Conservation (phyloP, 148 eudicot species). For the Arbutus unedo region DNA sequence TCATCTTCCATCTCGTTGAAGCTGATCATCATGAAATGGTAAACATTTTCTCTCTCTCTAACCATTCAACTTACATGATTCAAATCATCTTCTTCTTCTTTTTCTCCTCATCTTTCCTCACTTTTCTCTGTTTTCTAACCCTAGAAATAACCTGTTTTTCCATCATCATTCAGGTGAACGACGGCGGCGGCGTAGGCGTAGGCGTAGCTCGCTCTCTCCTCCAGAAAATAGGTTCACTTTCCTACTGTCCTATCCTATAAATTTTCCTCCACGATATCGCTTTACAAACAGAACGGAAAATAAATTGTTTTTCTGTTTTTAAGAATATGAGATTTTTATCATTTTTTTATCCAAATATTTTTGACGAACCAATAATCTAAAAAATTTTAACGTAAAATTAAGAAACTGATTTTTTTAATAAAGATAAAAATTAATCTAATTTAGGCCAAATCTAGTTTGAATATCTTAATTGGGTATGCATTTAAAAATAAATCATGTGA, state of each 20-base stretch:
- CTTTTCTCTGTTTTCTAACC: not conserved
- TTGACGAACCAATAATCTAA: too few relatives aligned
- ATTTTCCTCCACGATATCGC: not conserved
- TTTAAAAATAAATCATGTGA: too few relatives aligned
- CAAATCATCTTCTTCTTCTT: not conserved
- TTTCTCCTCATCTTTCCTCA: not conserved
- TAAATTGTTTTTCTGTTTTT: too few relatives aligned
- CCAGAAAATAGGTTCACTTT: slow-evolving; percentile 14
- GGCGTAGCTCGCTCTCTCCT: not conserved
- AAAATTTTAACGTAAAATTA: too few relatives aligned
- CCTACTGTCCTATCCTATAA: not conserved
- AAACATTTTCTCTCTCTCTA: not conserved
- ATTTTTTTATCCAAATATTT: too few relatives aligned
- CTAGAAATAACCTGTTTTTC: not conserved
- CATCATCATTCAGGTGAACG: not conserved
- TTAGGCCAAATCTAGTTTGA: too few relatives aligned
- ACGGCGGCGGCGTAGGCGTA: not conserved
- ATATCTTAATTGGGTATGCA: too few relatives aligned
- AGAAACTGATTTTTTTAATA: too few relatives aligned
- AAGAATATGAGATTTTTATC: too few relatives aligned
- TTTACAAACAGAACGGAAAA: too few relatives aligned
- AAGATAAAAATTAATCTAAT: too few relatives aligned
- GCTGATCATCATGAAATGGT: slow-evolving; percentile 16
- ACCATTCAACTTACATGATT: not conserved
- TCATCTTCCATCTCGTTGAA: slow-evolving; percentile 19